Evolutionary conservation across 441 rosid genomes (phyloP), one percentile per base, ranked within the genome.

Genomic region (Erodium trifolium): DNA sequence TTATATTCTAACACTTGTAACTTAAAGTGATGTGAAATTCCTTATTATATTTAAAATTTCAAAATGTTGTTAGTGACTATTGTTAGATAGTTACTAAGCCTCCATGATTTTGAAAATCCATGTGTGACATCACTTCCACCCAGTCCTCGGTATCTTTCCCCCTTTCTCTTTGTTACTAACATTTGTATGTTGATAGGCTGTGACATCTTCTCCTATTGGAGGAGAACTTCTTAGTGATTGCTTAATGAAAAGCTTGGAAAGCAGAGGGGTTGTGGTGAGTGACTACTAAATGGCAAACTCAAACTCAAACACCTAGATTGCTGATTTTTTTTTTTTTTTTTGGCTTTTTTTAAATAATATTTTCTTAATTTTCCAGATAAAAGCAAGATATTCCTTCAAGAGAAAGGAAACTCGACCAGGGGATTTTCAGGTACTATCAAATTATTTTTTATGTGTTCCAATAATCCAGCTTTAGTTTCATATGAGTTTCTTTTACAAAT

Each of bases 181-280:
- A 39, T n/a, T 64, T 71, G 67, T 75, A 57, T 67, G 11, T 67
- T 68, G 34, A 49, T 74, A 95, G 99, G 98, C 93, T 70, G 98
- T 95, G 64, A 66, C 84, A 18, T 75, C 94, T 72, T 81, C 89
- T 79, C 93, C 96, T 65, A 73, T 95, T 70, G 99, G 99, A 76
- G 99, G 99, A 70, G 99, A 92, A 31, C 77, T 90, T 80, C 93
- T 95, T 67, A 89, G 97, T 9, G 96, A 95, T 73, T 92, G 99
- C 88, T 81, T 95, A 81, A 79, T 85, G 84, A 90, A 88, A 83
- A 95, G 99, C 88, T 84, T 95, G 85, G 99, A 92, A 87, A 84
- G 95, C 85, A 95, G 91, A 82, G 90, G 96, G 67, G 76, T 87
- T 69, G 78, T 74, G 80, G 99, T 95, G 81, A 87, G 87, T 79